Evolutionary conservation across 1,284 basidiomycete genomes (phyloP), one percentile per base, ranked within the genome.

Genomic region (Pholiota adiposa): DNA sequence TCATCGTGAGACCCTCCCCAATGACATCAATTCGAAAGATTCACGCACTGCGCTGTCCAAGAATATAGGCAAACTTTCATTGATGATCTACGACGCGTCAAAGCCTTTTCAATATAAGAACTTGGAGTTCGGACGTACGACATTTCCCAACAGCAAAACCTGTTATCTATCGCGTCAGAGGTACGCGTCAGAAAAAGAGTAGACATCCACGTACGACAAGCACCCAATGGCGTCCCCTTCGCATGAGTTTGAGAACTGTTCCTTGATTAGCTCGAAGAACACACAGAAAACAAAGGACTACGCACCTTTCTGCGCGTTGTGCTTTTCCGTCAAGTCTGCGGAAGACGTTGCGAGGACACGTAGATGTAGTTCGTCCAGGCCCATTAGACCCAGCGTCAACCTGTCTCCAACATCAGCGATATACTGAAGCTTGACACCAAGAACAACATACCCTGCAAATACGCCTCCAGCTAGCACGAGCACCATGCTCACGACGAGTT

Each of bases 61-160:
- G 72, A 98, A 97, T 64, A 98, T 96, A 21, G 96, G 96, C 53
- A 98, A 84, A 71, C 90, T 93, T 73, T 96, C 94, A 72, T 96
- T 96, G 65, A 96, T 85, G 67, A 96, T 88, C 92, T 90, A 63
- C 2, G 38, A 41, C 67, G 69, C 50, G 29, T 38, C 16, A 69
- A 36, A 36, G 51, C 9, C 18, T 25, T 2, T 31, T 31, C 31
- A 3, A 16, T 27, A 27, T 9, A 11, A 44, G 14, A 52, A 4
- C 7, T 34, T 27, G 33, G 0, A 23, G 18, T 40, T 46, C 16
- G 18, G 16, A 70, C 71, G 36, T 52, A 72, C 71, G 44, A 72
- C 71, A 69, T 96, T 96, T 51, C 88, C 85, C 2, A 96, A 80
- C 0, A 94, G 80, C 1, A 97, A 82, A 6, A 94, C 88, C 89